Evolutionary conservation across 306 rosid species (phyloP), one percentile per base, ranked within the genome.

Genomic region (Arachis stenosperma): DNA sequence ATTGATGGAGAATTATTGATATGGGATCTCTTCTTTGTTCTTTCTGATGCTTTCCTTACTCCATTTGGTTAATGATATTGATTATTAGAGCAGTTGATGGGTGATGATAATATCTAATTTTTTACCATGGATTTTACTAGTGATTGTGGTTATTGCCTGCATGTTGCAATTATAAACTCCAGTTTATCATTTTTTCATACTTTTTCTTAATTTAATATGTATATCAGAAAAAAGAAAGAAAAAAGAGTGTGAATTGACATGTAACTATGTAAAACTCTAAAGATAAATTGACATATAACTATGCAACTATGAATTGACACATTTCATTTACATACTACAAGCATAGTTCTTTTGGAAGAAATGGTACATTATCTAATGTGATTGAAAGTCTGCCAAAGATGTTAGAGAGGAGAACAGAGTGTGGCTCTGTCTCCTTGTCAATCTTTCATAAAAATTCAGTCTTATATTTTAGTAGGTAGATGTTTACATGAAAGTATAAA

Each of bases 381-480:
- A 22, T 36, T 41, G 43, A 30, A 61, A 73, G 58, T 48, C 9
- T 39, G 53, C 37, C 76, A 55, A 56, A 50, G 59, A 61, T 79
- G 61, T 67, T 33, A 63, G 57, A 64, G 58, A 14, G 81, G 75
- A 71, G 62, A 72, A 14, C 22, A 61, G 48, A 43, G 64, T 40
- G 79, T 62, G 62, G 48, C 37, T 54, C 11, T 71, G 62, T 79
- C 71, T 79, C 76, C 64, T 67, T 73, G 8, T 39, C 56, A 73
- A 77, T 52, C 30, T 54, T 54, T 47, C 42, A 39, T 69, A 55
- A 29, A 54, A 41, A 30, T 70, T 59, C 75, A 4, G 70, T 55
- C 37, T 47, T 73, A 69, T 42, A 5, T 54, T 69, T 37, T 17
- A 36, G 41, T 30, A 60, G 15, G 41, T 14, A 56, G 74, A 68